phyloP scores from a whole-genome alignment of 345 rosid genomes.

The Nephelium lappaceum region DNA sequence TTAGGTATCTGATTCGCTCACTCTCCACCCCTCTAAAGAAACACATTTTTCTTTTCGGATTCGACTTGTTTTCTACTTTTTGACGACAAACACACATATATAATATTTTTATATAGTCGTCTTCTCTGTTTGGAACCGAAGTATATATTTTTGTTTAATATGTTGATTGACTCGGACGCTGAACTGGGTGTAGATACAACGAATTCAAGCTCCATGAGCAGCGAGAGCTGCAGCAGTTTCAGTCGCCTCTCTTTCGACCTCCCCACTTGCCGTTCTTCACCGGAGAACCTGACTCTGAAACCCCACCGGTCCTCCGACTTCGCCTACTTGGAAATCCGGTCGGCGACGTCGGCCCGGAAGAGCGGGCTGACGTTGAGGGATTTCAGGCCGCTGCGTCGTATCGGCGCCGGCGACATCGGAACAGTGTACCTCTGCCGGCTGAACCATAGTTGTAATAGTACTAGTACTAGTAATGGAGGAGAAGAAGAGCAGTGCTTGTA shows the following conservation, averaged over 20 bases:
- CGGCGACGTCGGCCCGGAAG: slow-evolving; percentile 42
- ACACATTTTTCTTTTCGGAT: not conserved
- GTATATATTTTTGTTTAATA: slow-evolving; percentile 14
- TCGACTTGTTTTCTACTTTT: not conserved
- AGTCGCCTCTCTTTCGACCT: slow-evolving; percentile 82
- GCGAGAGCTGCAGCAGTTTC: slow-evolving; percentile 67
- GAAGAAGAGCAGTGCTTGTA: slow-evolving; percentile 38
- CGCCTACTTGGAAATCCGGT: slow-evolving; percentile 75
- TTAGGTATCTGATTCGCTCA: slow-evolving; percentile 22
- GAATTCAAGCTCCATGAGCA: slow-evolving; percentile 68
- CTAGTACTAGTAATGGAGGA: not conserved
- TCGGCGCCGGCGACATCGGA: slow-evolving; percentile 93
- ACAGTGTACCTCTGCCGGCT: slow-evolving; percentile 87
- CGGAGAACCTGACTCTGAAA: slow-evolving; percentile 50
- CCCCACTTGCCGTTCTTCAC: slow-evolving; percentile 37
- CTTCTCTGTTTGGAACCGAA: not conserved
- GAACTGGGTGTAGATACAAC: slow-evolving; percentile 47
- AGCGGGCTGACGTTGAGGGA: slow-evolving; percentile 62
- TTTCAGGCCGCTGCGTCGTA: slow-evolving; percentile 66
- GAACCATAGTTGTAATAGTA: not conserved
- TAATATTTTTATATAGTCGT: not conserved
- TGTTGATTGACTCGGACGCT: slow-evolving; percentile 45
- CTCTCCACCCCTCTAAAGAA: not conserved
- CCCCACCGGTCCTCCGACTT: slow-evolving; percentile 87
- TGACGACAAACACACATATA: not conserved